Evolutionary conservation across 331 rosid genomes (phyloP).

Genomic region (Cydonia oblonga): DNA sequence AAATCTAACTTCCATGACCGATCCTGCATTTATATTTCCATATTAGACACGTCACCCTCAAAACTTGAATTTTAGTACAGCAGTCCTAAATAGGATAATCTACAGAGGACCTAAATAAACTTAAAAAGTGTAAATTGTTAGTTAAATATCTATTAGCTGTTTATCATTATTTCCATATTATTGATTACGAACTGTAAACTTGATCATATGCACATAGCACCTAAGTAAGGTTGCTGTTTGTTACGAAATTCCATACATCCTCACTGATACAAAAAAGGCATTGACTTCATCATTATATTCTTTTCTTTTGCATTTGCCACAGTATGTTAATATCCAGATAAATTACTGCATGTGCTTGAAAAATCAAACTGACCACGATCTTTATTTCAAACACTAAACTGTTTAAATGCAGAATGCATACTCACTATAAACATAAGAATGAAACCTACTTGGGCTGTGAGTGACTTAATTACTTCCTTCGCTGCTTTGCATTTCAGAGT

Average conservation of each 20-base stretch:
- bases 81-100: not conserved
- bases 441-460: constrained; percentile 32
- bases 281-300: not conserved
- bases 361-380: not conserved
- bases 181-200: not conserved
- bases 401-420: not conserved
- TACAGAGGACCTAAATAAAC: not conserved
- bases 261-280: not conserved
- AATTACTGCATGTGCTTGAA: not conserved
- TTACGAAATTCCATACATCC: not conserved
- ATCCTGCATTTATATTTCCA: not conserved
- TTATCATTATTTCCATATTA: not conserved
- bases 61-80: not conserved
- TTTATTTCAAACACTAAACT: not conserved
- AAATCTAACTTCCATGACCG: not conserved
- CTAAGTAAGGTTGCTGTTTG: not conserved
- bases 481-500: constrained; percentile 29
- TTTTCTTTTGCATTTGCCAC: not conserved
- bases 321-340: not conserved
- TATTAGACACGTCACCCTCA: not conserved
- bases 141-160: not conserved
- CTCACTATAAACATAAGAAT: not conserved
- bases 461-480: constrained; percentile 31
- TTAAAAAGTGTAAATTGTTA: no score
- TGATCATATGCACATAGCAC: not conserved